Evolutionary conservation across 2,329 filamentous ascomycete species (phyloP).

Genomic region (Aspergillus sp.): DNA sequence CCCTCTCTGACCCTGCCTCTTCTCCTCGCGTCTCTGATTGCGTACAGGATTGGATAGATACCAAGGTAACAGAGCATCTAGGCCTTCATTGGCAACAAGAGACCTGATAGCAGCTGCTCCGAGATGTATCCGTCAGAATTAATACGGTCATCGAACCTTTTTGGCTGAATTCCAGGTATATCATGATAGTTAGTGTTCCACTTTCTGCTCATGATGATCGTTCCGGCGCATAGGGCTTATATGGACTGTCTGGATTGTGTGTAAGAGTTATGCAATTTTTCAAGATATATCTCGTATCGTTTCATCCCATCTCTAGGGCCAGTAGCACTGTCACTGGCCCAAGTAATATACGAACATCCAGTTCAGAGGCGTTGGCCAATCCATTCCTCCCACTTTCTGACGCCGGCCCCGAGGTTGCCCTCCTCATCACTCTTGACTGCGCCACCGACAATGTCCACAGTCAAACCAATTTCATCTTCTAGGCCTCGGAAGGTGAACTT

Average conservation of each 20-base stretch:
- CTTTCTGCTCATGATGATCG: background rate
- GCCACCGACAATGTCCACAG: conserved; percentile 75
- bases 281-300: background rate
- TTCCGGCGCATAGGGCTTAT: background rate
- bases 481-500: conserved; percentile 80
- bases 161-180: background rate
- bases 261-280: background rate
- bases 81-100: conserved; percentile 8
- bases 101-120: background rate
- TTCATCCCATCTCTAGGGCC: background rate
- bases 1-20: background rate
- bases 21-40: background rate
- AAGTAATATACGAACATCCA: background rate
- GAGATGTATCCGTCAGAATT: background rate
- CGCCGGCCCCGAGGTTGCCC: conserved; percentile 62
- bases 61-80: conserved; percentile 19
- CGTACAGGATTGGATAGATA: conserved; percentile 25
- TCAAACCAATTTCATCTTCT: conserved; percentile 74
- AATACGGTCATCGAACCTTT: background rate
- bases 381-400: conserved; percentile 89
- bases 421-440: conserved; percentile 59
- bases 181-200: background rate
- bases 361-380: conserved; percentile 72
- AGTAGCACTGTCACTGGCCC: background rate
- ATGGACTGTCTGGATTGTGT: background rate